Evolutionary conservation across 2,329 filamentous ascomycete species (phyloP).

Genomic region (Diplodia mutila): DNA sequence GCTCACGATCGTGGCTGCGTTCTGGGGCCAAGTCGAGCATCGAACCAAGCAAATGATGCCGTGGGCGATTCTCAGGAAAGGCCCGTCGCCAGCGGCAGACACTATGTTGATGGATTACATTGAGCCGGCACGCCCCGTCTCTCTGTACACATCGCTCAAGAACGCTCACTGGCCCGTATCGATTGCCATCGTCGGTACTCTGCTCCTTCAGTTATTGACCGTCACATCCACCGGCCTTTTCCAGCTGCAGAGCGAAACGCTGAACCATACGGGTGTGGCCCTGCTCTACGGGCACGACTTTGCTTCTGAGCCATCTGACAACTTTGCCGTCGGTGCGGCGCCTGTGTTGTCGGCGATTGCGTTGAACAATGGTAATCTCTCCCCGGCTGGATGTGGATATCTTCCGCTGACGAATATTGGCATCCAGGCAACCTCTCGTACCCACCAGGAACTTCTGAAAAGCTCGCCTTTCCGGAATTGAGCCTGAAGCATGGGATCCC

Average conservation of each 20-base stretch:
- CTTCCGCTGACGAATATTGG: not conserved
- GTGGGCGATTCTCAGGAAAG: not conserved
- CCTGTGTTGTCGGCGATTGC: not conserved
- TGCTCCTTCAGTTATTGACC: not conserved
- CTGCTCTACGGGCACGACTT: not conserved
- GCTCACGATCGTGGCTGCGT: not conserved
- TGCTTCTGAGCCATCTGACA: not conserved
- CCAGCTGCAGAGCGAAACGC: not conserved
- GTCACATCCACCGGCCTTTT: not conserved
- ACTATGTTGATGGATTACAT: not conserved
- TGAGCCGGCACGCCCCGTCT: not conserved
- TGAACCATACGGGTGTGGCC: not conserved
- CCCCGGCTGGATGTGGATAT: rapidly evolving
- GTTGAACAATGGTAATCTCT: not conserved
- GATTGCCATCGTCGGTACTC: not conserved
- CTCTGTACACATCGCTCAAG: not conserved
- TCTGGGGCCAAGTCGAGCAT: conserved; percentile 9
- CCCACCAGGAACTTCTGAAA: not conserved
- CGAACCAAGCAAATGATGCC: conserved; percentile 4
- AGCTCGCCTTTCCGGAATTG: not conserved
- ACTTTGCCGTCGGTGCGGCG: not conserved
- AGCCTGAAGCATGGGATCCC: not conserved
- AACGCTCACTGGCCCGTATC: not conserved
- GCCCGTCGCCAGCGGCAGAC: not conserved
- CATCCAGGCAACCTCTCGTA: not conserved